phyloP scores from a whole-genome alignment of 2,329 filamentous ascomycete genomes.

The Metarhizium humberi region DNA sequence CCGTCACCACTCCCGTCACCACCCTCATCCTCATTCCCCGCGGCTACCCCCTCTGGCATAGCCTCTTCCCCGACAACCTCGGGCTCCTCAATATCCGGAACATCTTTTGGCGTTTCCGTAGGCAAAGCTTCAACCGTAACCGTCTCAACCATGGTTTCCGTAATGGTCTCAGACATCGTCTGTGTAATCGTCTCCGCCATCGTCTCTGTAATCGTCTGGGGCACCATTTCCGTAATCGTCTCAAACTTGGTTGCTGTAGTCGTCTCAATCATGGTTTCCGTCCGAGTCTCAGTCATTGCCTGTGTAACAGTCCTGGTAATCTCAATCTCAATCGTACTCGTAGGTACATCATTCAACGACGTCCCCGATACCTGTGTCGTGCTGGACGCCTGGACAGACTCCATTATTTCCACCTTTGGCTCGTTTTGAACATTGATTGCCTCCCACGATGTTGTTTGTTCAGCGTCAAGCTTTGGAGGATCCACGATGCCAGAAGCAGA shows the following conservation, averaged over 20 bases:
- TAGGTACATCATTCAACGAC: neutral
- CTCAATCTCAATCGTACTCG: constrained; percentile 6
- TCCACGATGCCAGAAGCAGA: neutral
- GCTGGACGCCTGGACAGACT: constrained; percentile 3
- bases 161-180: constrained; percentile 17
- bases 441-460: neutral
- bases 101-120: constrained; percentile 4
- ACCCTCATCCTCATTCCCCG: neutral
- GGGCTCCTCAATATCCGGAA: constrained; percentile 6
- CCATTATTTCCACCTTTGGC: too few species aligned
- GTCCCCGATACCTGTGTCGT: constrained; percentile 1
- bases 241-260: neutral
- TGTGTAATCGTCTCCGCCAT: constrained; percentile 22
- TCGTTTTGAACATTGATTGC: constrained; percentile 17
- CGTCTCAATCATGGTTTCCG: constrained; percentile 17
- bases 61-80: neutral
- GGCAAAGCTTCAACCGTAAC: constrained; percentile 9
- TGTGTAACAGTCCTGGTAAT: constrained; percentile 14
- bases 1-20: neutral
- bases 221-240: neutral
- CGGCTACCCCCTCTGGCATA: neutral
- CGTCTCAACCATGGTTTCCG: constrained; percentile 17
- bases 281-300: constrained; percentile 4
- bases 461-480: neutral
- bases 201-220: constrained; percentile 21